A percentile compares a stretch with the other conserved stretches of the same genome.
phyloP scores from a whole-genome alignment of 192 early-diverging fungal species.

The Linnemannia schmuckeri region DNA sequence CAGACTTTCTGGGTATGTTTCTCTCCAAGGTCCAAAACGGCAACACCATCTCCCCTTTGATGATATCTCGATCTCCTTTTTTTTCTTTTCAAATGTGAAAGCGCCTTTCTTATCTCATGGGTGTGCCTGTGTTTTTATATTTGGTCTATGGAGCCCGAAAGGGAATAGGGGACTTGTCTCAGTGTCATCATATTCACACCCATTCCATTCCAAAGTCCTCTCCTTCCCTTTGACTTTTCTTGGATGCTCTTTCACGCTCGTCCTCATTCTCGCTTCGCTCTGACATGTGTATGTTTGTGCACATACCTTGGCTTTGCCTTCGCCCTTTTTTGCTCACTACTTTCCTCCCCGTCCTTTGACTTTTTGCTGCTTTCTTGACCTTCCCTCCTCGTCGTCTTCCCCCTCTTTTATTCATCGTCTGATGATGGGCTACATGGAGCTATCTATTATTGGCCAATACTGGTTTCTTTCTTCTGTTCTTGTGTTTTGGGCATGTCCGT shows the following conservation, averaged over 20 bases:
- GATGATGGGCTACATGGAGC: background rate
- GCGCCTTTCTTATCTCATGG: background rate
- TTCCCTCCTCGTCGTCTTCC: background rate
- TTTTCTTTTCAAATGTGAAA: background rate
- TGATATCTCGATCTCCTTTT: background rate
- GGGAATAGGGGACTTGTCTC: background rate
- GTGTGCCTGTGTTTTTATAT: background rate
- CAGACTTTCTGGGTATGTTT: constrained; percentile 30
- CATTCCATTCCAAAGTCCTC: background rate
- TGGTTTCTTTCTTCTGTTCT: background rate
- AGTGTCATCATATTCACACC: background rate
- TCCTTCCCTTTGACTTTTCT: background rate
- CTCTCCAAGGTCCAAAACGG: background rate
- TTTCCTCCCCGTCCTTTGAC: background rate
- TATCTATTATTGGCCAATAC: background rate
- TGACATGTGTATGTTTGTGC: background rate
- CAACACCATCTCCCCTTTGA: background rate
- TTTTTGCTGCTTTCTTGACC: too few species aligned
- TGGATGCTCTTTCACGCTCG: too few species aligned
- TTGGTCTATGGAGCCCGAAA: background rate
- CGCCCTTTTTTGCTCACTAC: constrained; percentile 1
- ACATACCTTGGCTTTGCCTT: constrained; percentile 2
- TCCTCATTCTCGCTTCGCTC: background rate
- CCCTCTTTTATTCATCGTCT: background rate
- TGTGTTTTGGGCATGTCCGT: background rate